These are phyloP conservation scores for Stenogyne calaminthoides DNA, from an alignment of 305 asterid genomes.

Conservation along the genomic window DNA sequence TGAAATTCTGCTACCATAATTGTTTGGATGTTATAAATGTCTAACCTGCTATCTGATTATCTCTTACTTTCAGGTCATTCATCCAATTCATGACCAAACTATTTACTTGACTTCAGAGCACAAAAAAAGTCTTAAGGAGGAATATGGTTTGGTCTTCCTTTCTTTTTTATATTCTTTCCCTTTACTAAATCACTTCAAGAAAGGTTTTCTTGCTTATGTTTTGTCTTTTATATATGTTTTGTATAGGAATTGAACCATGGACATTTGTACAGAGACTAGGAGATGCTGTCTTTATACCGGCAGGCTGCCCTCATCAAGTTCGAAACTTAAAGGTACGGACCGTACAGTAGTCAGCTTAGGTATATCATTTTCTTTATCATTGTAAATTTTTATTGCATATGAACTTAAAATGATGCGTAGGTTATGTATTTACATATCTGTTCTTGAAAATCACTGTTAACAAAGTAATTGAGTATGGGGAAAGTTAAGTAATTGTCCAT, in stretches of 20 bases:
- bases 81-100: conserved; percentile 74
- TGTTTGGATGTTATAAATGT: not conserved
- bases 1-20: too few species aligned
- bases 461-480: too few species aligned
- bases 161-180: not conserved
- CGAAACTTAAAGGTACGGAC: conserved; percentile 57
- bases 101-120: conserved; percentile 61
- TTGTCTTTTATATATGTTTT: not conserved
- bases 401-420: not conserved
- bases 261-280: conserved; percentile 65
- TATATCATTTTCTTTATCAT: not conserved
- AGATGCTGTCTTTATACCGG: conserved; percentile 71
- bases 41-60: not conserved
- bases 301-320: conserved; percentile 76
- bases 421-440: too few species aligned
- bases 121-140: conserved; percentile 60
- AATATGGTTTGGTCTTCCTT: conserved; percentile 49
- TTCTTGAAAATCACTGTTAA: too few species aligned
- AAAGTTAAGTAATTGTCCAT: not conserved
- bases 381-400: too few species aligned
- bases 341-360: not conserved
- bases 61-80: conserved; percentile 48
- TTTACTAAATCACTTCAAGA: not conserved
- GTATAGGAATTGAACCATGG: conserved; percentile 67
- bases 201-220: not conserved